Evolutionary conservation across 176 grass and related monocot species (phyloP), one percentile per base, ranked within the genome.

Genomic region (Zoysia pacifica): DNA sequence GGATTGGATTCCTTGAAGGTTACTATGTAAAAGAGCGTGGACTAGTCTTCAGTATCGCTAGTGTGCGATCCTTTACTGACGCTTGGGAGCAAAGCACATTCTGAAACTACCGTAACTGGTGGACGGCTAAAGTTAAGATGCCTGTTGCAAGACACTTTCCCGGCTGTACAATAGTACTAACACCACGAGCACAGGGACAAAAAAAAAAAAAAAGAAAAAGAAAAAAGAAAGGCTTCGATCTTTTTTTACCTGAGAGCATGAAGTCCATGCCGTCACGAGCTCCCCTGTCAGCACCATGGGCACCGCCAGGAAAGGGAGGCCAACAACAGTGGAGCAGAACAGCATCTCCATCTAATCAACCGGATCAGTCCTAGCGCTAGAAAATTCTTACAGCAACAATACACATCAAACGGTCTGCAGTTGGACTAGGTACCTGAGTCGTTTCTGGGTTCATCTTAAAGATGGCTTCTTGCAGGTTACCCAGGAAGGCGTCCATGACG

Each of bases 271-370:
- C 37, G 18, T 89, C 45, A 85, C 70, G 56, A 98, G 92, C 80
- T 98, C 95, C 62, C 95, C 95, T 6, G 90, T 94, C 63, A 98
- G 69, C 60, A 94, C 80, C 92, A 94, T 93, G 0, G 95, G 95
- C 18, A 87, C 85, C 6, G 82, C 87, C 15, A 94, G 78, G 67
- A 98, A 94, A 1, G 95, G 95, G 65, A 97, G 75, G 9, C 95
- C 95, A 9, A 94, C 95, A 62, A 93, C 81, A 46, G 95, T 94
- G 8, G 95, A 97, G 88, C 95, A 97, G 82, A 91, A 97, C 43
- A 97, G 18, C 92, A 97, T 93, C 85, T 97, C 95, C 95, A 97
- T 97, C 95, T 97, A 10, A 28, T 28, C 28, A 28, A 72, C 49
- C n/a, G 35, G 18, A 20, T 46, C 66, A 75, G 2, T 50, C 6